Percentiles rank a stretch among this genome's conserved stretches.
Conservation (phyloP, 2,329 filamentous ascomycete genomes). For the Pestalotiopsis sp. region DNA sequence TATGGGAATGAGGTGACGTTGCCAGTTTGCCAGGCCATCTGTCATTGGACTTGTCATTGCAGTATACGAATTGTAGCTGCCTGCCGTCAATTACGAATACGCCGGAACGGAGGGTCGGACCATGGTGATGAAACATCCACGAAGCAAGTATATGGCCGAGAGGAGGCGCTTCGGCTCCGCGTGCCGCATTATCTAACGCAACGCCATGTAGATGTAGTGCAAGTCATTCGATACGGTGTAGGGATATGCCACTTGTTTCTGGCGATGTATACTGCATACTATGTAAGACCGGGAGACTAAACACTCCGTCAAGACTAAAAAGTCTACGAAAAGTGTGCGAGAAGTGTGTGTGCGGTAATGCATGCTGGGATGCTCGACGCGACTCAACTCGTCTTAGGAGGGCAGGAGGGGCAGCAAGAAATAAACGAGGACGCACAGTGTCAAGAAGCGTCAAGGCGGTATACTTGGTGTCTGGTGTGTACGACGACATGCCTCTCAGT, state of each 20-base stretch:
- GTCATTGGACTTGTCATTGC: too few species aligned
- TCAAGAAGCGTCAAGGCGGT: background rate
- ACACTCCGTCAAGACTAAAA: too few species aligned
- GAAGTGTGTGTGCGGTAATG: too few species aligned
- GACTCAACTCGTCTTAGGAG: background rate
- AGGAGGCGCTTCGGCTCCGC: background rate
- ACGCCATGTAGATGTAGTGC: background rate
- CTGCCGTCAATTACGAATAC: background rate
- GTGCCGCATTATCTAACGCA: too few species aligned
- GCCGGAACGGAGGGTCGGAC: background rate
- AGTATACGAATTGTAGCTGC: too few species aligned
- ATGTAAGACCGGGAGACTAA: background rate
- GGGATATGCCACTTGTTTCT: background rate
- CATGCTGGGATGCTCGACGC: background rate
- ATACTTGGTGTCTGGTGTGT: background rate
- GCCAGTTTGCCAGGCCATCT: too few species aligned
- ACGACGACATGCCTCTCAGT: background rate
- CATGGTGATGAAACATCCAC: background rate
- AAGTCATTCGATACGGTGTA: background rate
- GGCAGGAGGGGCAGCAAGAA: background rate
- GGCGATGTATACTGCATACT: background rate
- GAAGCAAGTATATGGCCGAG: background rate
- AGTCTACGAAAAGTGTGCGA: too few species aligned
- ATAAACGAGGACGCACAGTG: background rate
- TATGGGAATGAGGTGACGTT: too few species aligned